These are phyloP conservation scores for Rosa multiflora DNA, from an alignment of 306 rosid genomes.

Conservation along the genomic window DNA sequence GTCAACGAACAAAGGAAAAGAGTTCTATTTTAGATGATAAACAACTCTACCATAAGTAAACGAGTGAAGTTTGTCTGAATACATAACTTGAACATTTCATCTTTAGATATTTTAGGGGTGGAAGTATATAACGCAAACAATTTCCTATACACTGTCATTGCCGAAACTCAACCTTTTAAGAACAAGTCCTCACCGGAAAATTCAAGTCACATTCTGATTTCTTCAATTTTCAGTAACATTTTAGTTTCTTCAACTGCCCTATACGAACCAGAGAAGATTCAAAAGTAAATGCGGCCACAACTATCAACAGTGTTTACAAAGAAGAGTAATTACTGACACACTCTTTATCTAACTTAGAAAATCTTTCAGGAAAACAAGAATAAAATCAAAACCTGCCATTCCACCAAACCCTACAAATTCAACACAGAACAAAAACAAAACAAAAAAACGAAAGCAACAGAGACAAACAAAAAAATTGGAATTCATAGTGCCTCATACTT, in stretches of 20 bases:
- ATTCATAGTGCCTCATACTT: not conserved
- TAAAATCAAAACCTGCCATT: not conserved
- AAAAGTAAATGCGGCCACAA: not conserved
- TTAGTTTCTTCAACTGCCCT: not conserved
- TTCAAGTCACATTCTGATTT: not conserved
- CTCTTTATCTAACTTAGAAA: not conserved
- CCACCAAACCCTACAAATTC: slow-evolving; percentile 12
- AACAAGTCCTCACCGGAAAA: not conserved
- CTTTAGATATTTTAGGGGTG: too few species aligned
- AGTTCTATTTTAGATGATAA: too few species aligned
- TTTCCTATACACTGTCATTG: not conserved
- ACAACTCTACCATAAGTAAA: too few species aligned
- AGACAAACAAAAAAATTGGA: not conserved
- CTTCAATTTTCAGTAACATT: not conserved
- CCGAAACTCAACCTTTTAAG: not conserved
- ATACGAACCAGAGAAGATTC: not conserved
- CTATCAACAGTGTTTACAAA: too few species aligned
- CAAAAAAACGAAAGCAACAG: not conserved
- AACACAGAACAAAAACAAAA: not conserved
- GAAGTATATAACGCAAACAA: not conserved
- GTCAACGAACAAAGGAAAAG: too few species aligned
- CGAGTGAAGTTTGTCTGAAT: too few species aligned
- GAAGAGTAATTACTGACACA: too few species aligned
- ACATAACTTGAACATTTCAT: too few species aligned
- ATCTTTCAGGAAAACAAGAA: not conserved